Evolutionary conservation across 1,139 yeast genomes (phyloP).

Genomic region (Yamadazyma pseudoaaseri): DNA sequence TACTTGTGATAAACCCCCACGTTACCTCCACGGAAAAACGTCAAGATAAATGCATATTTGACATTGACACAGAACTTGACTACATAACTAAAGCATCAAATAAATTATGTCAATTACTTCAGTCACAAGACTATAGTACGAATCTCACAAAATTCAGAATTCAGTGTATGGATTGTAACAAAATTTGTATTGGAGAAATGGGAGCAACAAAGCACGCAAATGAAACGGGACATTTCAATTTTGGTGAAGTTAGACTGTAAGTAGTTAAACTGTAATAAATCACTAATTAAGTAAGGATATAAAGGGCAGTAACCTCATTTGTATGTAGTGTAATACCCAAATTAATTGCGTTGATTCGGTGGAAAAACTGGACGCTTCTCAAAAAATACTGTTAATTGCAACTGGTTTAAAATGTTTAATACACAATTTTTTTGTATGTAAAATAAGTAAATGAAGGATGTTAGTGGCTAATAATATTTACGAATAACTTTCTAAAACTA

Average conservation of each 20-base stretch:
- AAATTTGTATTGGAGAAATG: conserved; percentile 58
- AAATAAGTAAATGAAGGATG: too few species aligned
- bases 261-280: too few species aligned
- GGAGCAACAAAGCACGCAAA: conserved; percentile 70
- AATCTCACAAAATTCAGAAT: conserved; percentile 63
- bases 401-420: conserved; percentile 24
- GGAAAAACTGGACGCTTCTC: conserved; percentile 12
- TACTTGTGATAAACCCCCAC: conserved; percentile 44
- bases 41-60: conserved; percentile 41
- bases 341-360: too few species aligned
- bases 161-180: conserved; percentile 58
- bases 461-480: too few species aligned
- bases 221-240: conserved; percentile 59
- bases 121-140: conserved; percentile 58
- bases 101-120: conserved; percentile 45
- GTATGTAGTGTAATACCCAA: too few species aligned
- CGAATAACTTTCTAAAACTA: too few species aligned
- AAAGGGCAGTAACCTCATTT: too few species aligned
- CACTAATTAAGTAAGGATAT: too few species aligned
- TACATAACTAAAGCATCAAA: conserved; percentile 39
- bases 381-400: conserved; percentile 1
- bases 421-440: conserved; percentile 47
- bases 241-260: conserved; percentile 55
- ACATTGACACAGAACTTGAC: conserved; percentile 22
- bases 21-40: conserved; percentile 20